Percentiles rank a stretch among this genome's conserved stretches.
Conservation (phyloP, 164 flowering plant genomes). For the Tetrastigma voinierianum region DNA sequence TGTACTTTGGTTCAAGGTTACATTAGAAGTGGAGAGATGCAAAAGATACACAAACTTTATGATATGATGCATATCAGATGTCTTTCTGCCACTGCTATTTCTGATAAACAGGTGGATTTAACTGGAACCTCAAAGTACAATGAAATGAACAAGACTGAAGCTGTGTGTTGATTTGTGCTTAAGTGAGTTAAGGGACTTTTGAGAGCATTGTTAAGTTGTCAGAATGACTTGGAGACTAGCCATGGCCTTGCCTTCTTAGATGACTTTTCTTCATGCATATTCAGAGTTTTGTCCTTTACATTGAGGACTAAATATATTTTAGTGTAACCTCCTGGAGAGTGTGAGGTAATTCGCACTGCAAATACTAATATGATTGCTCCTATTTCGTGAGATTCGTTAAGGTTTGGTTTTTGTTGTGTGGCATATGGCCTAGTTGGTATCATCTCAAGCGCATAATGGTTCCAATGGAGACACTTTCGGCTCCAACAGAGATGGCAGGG, state of each 20-base stretch:
- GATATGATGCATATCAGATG: neutral
- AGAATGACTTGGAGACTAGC: neutral
- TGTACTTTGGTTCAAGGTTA: conserved; percentile 15
- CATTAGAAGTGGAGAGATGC: neutral
- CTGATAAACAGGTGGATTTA: neutral
- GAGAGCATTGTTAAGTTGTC: neutral
- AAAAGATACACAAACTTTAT: conserved; percentile 4
- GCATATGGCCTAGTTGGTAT: neutral
- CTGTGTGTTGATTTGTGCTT: conserved; percentile 21
- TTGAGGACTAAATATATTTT: neutral
- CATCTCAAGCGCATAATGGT: neutral
- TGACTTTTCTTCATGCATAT: too few relatives aligned
- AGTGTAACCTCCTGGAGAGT: neutral
- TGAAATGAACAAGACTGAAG: conserved; percentile 19
- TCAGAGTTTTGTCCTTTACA: neutral
- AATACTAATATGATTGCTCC: neutral
- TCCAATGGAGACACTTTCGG: neutral
- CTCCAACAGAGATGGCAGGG: too few relatives aligned
- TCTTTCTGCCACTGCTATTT: neutral
- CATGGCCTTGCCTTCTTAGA: neutral
- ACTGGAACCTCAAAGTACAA: neutral
- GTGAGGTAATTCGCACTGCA: conserved; percentile 1
- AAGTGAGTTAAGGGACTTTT: neutral
- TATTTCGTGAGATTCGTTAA: neutral
- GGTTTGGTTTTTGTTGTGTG: neutral